A percentile compares a stretch with the other conserved stretches of the same genome.
phyloP scores from a whole-genome alignment of 176 grass and related monocot genomes.

The Sorghum bicolor region Sorghum_bicolor_NCBIv3 NC_012870.2:9669501-9670000 shows the following conservation, averaged over 20 bases:
- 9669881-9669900: not conserved
- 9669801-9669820: not conserved
- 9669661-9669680: not conserved
- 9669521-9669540: not conserved
- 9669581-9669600: not conserved
- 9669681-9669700: not conserved
- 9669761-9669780: not conserved
- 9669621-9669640: not conserved
- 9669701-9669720: constrained; percentile 6
- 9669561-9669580: not conserved
- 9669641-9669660: not conserved
- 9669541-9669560: not conserved
- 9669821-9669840: constrained; percentile 1
- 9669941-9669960: not conserved
- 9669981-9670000: too few species aligned
- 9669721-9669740: constrained; percentile 6
- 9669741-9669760: not conserved
- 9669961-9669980: not conserved
- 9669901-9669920: not conserved
- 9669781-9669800: constrained; percentile 1
- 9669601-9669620: not conserved
- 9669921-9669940: not conserved
- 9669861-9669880: not conserved
- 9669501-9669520: not conserved
- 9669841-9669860: not conserved